Conservation (phyloP, 2,329 filamentous ascomycete species). For the Aspergillus phoenicis region DNA sequence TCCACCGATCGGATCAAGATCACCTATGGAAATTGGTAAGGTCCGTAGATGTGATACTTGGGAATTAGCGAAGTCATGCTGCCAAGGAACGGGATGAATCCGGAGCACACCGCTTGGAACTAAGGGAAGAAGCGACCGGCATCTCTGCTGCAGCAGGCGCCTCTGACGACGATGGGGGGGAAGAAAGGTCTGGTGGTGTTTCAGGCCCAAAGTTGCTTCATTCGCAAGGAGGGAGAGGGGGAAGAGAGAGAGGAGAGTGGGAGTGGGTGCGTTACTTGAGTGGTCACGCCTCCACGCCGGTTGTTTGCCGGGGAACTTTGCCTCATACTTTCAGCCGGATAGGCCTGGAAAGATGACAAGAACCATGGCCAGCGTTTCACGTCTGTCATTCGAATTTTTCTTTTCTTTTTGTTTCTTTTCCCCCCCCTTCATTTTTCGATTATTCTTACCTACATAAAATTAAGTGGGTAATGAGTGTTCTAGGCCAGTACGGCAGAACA, state of each 20-base stretch:
- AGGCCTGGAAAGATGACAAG: neutral
- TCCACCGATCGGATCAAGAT: neutral
- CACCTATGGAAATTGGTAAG: too few species aligned
- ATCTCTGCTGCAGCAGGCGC: conserved; percentile 1
- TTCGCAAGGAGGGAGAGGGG: neutral
- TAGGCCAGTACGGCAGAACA: neutral
- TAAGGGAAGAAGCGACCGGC: neutral
- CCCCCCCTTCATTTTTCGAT: neutral
- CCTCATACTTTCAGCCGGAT: neutral
- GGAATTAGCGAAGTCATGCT: neutral
- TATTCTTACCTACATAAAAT: neutral
- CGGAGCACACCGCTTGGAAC: neutral
- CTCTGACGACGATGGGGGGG: conserved; percentile 7
- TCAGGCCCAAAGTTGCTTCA: neutral
- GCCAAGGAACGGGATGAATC: neutral
- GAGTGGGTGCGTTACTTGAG: neutral
- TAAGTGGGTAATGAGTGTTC: neutral
- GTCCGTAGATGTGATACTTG: neutral
- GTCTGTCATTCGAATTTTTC: neutral
- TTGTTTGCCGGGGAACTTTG: neutral
- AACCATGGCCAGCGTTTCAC: neutral
- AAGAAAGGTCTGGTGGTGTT: neutral
- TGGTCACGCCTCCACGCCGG: neutral
- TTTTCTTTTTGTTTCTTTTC: neutral
- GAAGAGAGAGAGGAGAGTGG: neutral